Evolutionary conservation across 164 flowering plant genomes (phyloP).

Genomic region (Pachysandra terminalis): DNA sequence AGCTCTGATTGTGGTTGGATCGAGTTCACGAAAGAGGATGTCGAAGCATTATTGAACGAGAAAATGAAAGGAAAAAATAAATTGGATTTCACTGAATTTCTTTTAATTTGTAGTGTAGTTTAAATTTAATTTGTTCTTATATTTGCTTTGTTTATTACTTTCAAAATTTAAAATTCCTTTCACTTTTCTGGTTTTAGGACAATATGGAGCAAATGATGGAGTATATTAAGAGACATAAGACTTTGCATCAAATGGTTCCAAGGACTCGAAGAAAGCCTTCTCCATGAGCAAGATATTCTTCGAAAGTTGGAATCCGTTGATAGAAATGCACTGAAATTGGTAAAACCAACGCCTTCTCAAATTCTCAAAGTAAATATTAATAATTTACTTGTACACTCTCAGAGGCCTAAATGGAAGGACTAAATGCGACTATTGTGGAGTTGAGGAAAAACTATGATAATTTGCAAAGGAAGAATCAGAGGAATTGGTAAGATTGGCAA

Average conservation of each 20-base stretch:
- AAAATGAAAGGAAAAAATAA: too few relatives aligned
- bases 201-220: conserved; percentile 68
- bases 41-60: too few relatives aligned
- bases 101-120: too few relatives aligned
- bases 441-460: too few relatives aligned
- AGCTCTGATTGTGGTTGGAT: conserved; percentile 57
- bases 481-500: conserved; percentile 38
- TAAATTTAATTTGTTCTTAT: conserved; percentile 3
- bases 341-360: conserved; percentile 19
- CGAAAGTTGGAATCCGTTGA: conserved; percentile 38
- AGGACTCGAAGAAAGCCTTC: too few relatives aligned
- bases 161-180: too few relatives aligned
- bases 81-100: not conserved
- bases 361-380: not conserved
- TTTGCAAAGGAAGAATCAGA: too few relatives aligned
- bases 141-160: not conserved
- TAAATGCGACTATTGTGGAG: conserved; percentile 45
- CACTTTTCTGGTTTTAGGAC: conserved; percentile 41
- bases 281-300: too few relatives aligned
- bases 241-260: too few relatives aligned
- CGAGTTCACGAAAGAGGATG: too few relatives aligned
- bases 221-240: too few relatives aligned
- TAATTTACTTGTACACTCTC: conserved; percentile 5
- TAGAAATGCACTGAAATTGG: conserved; percentile 51
- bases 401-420: conserved; percentile 55